Evolutionary conservation across 352 stramenopile genomes (phyloP), one percentile per base, ranked within the genome.

Genomic region (Phytophthora agathidicida): DNA sequence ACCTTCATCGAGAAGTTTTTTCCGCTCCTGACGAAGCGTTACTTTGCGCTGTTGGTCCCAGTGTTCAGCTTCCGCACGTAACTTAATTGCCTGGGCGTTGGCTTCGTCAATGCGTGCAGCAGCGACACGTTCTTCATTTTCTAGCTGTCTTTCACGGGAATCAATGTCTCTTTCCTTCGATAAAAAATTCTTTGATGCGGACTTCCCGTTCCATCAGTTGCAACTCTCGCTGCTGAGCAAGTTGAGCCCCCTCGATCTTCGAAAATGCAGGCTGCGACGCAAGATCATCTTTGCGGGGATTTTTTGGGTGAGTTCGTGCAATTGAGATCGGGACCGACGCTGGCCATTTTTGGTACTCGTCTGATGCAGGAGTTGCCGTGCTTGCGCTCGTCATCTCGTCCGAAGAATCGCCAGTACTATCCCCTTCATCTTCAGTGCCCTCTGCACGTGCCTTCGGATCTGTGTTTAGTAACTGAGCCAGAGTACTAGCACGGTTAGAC

Each of bases 1-100:
- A n/a, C 52, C 52, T 51, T 69, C 51, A 16, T 69, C 30, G 2
- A 43, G 33, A 4, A 65, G 33, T 7, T 59, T 37, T n/a, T 59
- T 38, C 19, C 59, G 30, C 19, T 64, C 60, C 11, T 52, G 60
- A 8, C 64, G 27, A 16, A 69, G 52, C 0, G n/a, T 23, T 14
- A 69, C 32, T 8, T 52, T 32, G 0, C 24, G 36, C 16, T 69
- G 43, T 22, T 45, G 46, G 3, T 20, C n/a, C 41, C 41, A 66
- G 7, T 57, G 31, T 10, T 55, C 57, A 3, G 38, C 45, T 50
- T 69, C 60, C 37, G 58, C 28, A n/a, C 22, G 30, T 9, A 64
- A 19, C 17, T 64, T 64, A 1, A 28, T 11, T 9, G 60, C 16
- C 38, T 56, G 33, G 1, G 60, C 60, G 7, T 35, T 64, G 2